phyloP scores from a whole-genome alignment of 2,329 filamentous ascomycete species.

The Cladosporium oxysporum region DNA sequence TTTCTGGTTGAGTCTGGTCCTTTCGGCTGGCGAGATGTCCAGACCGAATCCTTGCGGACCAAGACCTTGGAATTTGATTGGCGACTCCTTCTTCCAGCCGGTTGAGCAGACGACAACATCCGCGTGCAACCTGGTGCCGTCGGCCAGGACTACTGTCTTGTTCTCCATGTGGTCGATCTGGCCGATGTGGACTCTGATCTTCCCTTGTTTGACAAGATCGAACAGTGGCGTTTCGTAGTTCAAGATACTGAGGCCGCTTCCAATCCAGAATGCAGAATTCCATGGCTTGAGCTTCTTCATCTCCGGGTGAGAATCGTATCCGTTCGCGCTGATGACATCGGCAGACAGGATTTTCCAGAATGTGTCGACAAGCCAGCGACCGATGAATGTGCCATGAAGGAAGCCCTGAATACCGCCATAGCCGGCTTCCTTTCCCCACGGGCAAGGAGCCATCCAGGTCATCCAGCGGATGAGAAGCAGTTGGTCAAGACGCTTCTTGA shows the following conservation, averaged over 20 bases:
- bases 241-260: constrained; percentile 58
- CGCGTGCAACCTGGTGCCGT: constrained; percentile 46
- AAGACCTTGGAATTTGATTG: constrained; percentile 48
- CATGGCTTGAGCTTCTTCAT: constrained; percentile 46
- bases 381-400: constrained; percentile 59
- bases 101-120: constrained; percentile 59
- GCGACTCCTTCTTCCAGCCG: constrained; percentile 56
- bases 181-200: constrained; percentile 57
- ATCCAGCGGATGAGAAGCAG: constrained; percentile 67
- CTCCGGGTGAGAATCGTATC: constrained; percentile 47
- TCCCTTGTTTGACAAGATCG: constrained; percentile 55
- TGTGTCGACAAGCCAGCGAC: constrained; percentile 55
- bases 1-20: constrained; percentile 41
- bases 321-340: constrained; percentile 54
- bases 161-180: constrained; percentile 54
- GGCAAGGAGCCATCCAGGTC: constrained; percentile 73
- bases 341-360: constrained; percentile 60
- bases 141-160: constrained; percentile 51
- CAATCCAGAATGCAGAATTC: constrained; percentile 54
- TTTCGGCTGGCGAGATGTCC: constrained; percentile 24
- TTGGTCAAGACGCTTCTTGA: constrained; percentile 69
- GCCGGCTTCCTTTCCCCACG: constrained; percentile 67
- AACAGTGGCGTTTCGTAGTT: constrained; percentile 61
- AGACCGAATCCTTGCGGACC: constrained; percentile 10
- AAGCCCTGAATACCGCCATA: constrained; percentile 57